Percentiles rank a stretch among this genome's conserved stretches.
Conservation (phyloP, 2,329 filamentous ascomycete genomes). For the Trichoderma afroharzianum region DNA sequence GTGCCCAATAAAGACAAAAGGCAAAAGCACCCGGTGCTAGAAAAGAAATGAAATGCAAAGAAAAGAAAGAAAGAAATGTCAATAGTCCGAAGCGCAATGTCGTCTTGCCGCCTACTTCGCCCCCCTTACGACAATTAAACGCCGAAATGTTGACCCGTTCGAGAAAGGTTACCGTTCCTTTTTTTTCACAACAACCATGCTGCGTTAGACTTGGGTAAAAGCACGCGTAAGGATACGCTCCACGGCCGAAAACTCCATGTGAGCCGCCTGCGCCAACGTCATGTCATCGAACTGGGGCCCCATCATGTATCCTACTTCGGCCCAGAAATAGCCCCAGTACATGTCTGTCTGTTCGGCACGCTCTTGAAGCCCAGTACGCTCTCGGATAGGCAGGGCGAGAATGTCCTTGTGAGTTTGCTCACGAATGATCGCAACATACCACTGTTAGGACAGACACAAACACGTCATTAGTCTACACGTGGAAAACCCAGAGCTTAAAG, state of each 20-base stretch:
- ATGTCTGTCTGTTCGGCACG: constrained; percentile 39
- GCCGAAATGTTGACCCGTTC: neutral
- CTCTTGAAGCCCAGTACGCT: constrained; percentile 30
- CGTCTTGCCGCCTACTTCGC: neutral
- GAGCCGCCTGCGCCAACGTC: constrained; percentile 45
- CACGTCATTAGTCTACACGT: neutral
- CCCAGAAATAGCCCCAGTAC: constrained; percentile 53
- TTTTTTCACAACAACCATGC: neutral
- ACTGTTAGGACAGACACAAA: constrained; percentile 36
- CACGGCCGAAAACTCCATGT: constrained; percentile 46
- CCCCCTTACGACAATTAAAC: neutral
- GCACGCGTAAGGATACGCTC: constrained; percentile 47
- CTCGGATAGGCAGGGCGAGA: constrained; percentile 37
- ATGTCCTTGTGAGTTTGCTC: constrained; percentile 46
- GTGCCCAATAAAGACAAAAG: neutral
- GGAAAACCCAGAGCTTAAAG: neutral
- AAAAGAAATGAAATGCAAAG: neutral
- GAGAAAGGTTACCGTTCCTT: neutral
- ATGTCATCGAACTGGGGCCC: constrained; percentile 44
- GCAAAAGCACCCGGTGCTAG: neutral
- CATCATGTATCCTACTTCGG: constrained; percentile 41
- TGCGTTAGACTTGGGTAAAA: constrained; percentile 23
- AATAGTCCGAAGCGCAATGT: neutral
- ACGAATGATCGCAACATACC: constrained; percentile 54
- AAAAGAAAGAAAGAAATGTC: neutral